Conservation (phyloP, 129 eudicot genomes). For the Dittrichia graveolens region DNA sequence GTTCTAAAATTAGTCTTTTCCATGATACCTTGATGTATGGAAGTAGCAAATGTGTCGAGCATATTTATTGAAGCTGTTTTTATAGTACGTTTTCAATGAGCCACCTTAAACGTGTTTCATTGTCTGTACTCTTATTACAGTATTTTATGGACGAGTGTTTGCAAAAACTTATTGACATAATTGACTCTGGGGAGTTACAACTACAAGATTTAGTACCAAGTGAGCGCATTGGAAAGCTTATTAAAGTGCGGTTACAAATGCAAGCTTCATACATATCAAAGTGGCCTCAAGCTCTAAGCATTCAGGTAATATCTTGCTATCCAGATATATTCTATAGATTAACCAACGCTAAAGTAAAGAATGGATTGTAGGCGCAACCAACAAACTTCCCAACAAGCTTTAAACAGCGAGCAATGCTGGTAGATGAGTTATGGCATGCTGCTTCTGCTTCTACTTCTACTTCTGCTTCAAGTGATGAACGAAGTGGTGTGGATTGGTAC, state of each 20-base stretch:
- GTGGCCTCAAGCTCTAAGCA: constrained; percentile 95
- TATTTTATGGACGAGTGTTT: constrained; percentile 94
- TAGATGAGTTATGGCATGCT: constrained; percentile 94
- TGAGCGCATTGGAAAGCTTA: constrained; percentile 78
- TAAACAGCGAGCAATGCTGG: constrained; percentile 89
- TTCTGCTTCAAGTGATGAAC: constrained; percentile 61
- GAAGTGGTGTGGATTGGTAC: constrained; percentile 80
- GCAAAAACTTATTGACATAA: constrained; percentile 69
- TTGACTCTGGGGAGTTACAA: constrained; percentile 57
- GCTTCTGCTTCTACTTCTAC: constrained; percentile 32
- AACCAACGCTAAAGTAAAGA: no score
- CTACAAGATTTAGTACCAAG: constrained; percentile 67
- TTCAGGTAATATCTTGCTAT: constrained; percentile 52
- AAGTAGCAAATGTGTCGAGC: no score
- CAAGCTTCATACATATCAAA: constrained; percentile 85
- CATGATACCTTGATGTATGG: no score
- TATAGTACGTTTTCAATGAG: no score
- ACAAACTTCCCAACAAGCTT: constrained; percentile 75
- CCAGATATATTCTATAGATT: no score
- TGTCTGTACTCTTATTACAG: constrained; percentile 38
- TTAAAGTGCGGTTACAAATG: constrained; percentile 67
- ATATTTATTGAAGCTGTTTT: no score
- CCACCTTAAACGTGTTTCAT: background rate
- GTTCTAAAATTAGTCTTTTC: no score
- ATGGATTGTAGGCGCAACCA: constrained; percentile 65